phyloP scores from a whole-genome alignment of 2,329 filamentous ascomycete species.

The Fusarium pseudograminearum region DNA sequence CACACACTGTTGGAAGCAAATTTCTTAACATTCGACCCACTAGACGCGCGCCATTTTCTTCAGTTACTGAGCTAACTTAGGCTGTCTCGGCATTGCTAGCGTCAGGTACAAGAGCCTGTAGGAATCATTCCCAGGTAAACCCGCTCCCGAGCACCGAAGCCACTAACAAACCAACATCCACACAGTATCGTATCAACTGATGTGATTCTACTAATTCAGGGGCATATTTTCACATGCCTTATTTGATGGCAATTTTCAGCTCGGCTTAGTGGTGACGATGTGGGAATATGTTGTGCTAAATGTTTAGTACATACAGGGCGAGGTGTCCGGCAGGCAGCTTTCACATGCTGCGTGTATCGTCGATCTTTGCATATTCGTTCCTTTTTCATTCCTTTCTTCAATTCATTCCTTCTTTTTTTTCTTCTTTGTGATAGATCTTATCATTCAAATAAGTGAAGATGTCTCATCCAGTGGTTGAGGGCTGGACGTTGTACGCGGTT shows the following conservation, averaged over 20 bases:
- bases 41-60: constrained; percentile 19
- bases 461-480: constrained; percentile 37
- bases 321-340: not conserved
- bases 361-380: constrained; percentile 6
- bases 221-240: not conserved
- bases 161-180: not conserved
- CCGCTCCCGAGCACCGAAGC: not conserved
- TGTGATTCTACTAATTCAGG: constrained; percentile 2
- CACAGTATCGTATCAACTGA: not conserved
- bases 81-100: not conserved
- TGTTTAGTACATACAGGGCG: constrained; percentile 15
- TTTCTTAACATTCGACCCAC: not conserved
- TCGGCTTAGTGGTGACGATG: not conserved
- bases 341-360: not conserved
- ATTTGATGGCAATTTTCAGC: not conserved
- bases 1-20: not conserved
- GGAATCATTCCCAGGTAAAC: constrained; percentile 6
- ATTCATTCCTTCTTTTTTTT: not conserved
- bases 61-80: not conserved
- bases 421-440: constrained; percentile 6
- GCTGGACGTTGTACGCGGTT: constrained; percentile 48
- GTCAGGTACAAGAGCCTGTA: constrained; percentile 5
- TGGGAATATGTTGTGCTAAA: not conserved
- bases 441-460: constrained; percentile 13
- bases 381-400: not conserved